Evolutionary conservation across 306 rosid species (phyloP), one percentile per base, ranked within the genome.

Genomic region (Senna tora): DNA sequence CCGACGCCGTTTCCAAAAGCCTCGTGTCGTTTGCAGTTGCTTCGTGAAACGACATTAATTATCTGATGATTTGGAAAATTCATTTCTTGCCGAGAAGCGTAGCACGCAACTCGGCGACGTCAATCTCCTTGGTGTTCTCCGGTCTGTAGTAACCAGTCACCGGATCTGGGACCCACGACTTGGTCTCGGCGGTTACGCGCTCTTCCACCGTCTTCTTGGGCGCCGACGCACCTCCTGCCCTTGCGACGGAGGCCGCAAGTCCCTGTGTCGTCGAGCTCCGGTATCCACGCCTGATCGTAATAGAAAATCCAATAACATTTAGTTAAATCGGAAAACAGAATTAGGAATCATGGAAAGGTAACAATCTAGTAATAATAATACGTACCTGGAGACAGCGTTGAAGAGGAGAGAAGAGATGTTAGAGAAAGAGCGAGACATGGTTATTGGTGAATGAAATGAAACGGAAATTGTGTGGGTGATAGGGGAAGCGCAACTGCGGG

Each of bases 151-250:
- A 82, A 5, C 98, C 98, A 15, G 98, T 93, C 9, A 83, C 87
- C 3, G 98, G 98, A 47, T 91, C 92, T 1, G 98, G 98, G 10
- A 91, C 86, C 98, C 98, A 93, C 28, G 94, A 73, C 9, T 83
- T 96, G 80, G 89, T 91, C 71, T 76, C 80, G 2, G 75, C 36
- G 6, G 25, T 68, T 0, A 11, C 75, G 8, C 42, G 65, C 28
- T 82, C 85, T 32, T 88, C 96, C 25, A 67, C 84, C 7, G 90
- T 33, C 13, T 87, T 93, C 45, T 76, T 74, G 43, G 41, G 77
- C 5, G 82, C 69, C 33, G 58, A 13, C 1, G 34, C 69, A 2
- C 58, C 84, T 49, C 76, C 92, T 65, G 69, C 82, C 75, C 62
- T 81, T 11, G 83, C 61, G 20, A 69, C 80, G 32, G 92, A 84